A percentile compares a stretch with the other conserved stretches of the same genome.
These are phyloP conservation scores for Stagonosporopsis rhizophila DNA, from an alignment of 2,329 filamentous ascomycete species.

Conservation along the genomic window DNA sequence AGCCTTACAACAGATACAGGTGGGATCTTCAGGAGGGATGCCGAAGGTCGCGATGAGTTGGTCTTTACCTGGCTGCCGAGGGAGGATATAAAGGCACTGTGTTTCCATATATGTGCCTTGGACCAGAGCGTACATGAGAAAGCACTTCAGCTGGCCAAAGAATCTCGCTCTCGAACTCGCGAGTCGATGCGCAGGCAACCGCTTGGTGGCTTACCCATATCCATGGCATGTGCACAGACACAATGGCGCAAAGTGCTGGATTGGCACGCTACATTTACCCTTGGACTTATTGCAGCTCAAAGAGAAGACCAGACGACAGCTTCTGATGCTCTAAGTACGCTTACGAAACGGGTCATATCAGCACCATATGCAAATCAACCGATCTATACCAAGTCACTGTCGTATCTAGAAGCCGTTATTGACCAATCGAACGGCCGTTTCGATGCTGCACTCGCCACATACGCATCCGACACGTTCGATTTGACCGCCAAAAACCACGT, in stretches of 20 bases:
- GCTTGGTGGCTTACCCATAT: slow-evolving; percentile 32
- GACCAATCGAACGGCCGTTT: slow-evolving; percentile 79
- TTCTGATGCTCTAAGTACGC: slow-evolving; percentile 28
- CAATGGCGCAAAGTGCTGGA: slow-evolving; percentile 71
- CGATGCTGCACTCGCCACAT: slow-evolving; percentile 70
- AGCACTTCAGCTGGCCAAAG: slow-evolving; percentile 62
- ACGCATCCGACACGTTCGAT: slow-evolving; percentile 67
- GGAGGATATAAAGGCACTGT: slow-evolving; percentile 66
- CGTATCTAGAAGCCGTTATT: slow-evolving; percentile 78
- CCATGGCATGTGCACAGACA: slow-evolving; percentile 49
- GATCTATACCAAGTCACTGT: slow-evolving; percentile 61
- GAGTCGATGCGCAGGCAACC: slow-evolving; percentile 39
- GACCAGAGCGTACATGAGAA: slow-evolving; percentile 64
- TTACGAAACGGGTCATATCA: slow-evolving; percentile 46
- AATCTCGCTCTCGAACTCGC: slow-evolving; percentile 61
- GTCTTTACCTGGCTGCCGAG: slow-evolving; percentile 67
- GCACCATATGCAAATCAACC: slow-evolving; percentile 51
- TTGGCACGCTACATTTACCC: slow-evolving; percentile 74
- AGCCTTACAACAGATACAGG: slow-evolving; percentile 52
- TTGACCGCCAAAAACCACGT: slow-evolving; percentile 49
- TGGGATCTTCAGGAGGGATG: slow-evolving; percentile 51
- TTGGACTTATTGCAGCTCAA: slow-evolving; percentile 72
- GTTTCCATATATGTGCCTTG: slow-evolving; percentile 65
- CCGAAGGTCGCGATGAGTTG: slow-evolving; percentile 52
- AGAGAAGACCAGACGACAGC: slow-evolving; percentile 71